Percentiles rank a stretch among this genome's conserved stretches.
Conservation (phyloP, 2,329 filamentous ascomycete genomes). For the Cytospora piceae region DNA sequence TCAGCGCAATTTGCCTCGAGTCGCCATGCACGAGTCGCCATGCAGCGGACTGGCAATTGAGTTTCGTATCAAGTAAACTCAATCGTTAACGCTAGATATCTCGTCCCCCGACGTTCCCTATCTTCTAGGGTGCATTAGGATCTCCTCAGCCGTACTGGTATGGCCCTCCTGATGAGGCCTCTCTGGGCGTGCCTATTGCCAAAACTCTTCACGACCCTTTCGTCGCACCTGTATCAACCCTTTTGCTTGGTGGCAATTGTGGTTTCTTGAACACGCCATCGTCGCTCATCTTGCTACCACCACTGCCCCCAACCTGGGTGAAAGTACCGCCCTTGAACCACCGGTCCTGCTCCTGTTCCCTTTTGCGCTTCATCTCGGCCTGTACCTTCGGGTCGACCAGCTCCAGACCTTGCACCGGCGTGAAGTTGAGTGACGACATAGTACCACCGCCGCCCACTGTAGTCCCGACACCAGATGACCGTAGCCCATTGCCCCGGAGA, state of each 20-base stretch:
- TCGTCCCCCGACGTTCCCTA: not conserved
- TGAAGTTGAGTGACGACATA: constrained; percentile 87
- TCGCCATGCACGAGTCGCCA: not conserved
- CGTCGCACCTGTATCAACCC: constrained; percentile 64
- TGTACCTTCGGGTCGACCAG: constrained; percentile 91
- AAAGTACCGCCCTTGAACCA: constrained; percentile 99
- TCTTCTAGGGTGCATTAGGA: not conserved
- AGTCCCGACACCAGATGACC: constrained; percentile 79
- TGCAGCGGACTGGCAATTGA: constrained; percentile 4
- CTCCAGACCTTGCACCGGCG: constrained; percentile 91
- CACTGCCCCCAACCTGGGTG: constrained; percentile 72
- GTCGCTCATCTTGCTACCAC: constrained; percentile 43
- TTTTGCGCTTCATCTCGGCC: constrained; percentile 84
- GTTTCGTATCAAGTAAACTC: constrained; percentile 19
- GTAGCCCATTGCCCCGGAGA: constrained; percentile 77
- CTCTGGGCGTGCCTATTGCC: not conserved
- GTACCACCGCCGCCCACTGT: constrained; percentile 72
- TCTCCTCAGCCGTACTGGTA: not conserved
- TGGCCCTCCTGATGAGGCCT: constrained; percentile 2
- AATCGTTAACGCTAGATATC: constrained; percentile 15
- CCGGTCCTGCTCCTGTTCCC: constrained; percentile 90
- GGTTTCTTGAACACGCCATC: constrained; percentile 83
- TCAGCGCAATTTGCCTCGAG: not conserved
- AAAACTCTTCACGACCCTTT: constrained; percentile 45
- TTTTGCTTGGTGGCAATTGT: constrained; percentile 73